phyloP scores from a whole-genome alignment of 768 basidiomycete species.

The Coprinopsis marcescibilis region DNA sequence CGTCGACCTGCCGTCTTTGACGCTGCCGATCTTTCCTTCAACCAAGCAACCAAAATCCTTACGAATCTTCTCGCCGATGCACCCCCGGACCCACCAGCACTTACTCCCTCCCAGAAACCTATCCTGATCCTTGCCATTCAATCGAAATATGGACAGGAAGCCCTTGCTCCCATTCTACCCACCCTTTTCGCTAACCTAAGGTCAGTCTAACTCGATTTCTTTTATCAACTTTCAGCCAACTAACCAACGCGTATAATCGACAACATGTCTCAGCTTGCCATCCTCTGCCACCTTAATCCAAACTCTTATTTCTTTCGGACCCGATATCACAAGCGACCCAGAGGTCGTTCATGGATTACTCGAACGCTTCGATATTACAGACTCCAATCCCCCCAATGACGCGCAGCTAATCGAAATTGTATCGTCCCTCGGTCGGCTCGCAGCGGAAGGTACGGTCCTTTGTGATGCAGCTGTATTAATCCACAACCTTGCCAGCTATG shows the following conservation, averaged over 20 bases:
- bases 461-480: slow-evolving; percentile 75
- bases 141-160: slow-evolving; percentile 76
- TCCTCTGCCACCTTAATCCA: slow-evolving; percentile 68
- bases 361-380: slow-evolving; percentile 70
- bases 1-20: slow-evolving; percentile 81
- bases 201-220: slow-evolving; percentile 32
- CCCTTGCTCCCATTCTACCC: slow-evolving; percentile 66
- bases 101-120: slow-evolving; percentile 71
- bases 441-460: slow-evolving; percentile 64
- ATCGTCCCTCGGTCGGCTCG: slow-evolving; percentile 57
- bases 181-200: slow-evolving; percentile 70
- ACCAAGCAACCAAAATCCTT: slow-evolving; percentile 74
- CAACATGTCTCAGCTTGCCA: slow-evolving; percentile 43
- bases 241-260: slow-evolving; percentile 6
- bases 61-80: slow-evolving; percentile 72
- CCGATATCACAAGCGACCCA: slow-evolving; percentile 70
- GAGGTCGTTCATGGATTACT: slow-evolving; percentile 68
- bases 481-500: slow-evolving; percentile 66
- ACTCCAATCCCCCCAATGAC: slow-evolving; percentile 66
- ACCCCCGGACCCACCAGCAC: slow-evolving; percentile 59
- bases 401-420: slow-evolving; percentile 67
- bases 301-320: slow-evolving; percentile 68
- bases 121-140: slow-evolving; percentile 70
- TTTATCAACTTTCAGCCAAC: slow-evolving; percentile 11
- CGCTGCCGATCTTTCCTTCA: slow-evolving; percentile 68